phyloP scores from a whole-genome alignment of 108 stramenopile species.

The Cyclotella baltica region DNA sequence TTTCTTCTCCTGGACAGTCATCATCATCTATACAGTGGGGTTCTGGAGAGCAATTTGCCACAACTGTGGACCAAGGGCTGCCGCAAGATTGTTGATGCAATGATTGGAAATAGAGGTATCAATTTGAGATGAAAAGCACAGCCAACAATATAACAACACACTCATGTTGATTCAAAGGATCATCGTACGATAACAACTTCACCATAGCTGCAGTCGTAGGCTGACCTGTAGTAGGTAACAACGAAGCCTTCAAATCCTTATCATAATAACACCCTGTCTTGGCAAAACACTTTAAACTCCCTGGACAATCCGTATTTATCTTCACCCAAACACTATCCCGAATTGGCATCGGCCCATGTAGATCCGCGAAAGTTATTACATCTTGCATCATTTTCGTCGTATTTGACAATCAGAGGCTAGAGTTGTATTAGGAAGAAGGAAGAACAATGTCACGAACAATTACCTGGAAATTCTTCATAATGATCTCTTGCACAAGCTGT shows the following conservation, averaged over 20 bases:
- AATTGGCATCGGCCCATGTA: conserved; percentile 13
- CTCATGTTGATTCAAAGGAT: conserved; percentile 6
- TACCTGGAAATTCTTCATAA: no score
- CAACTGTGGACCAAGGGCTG: background rate
- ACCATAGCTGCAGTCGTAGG: background rate
- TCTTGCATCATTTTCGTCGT: conserved; percentile 6
- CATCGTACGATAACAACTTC: no score
- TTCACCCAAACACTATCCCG: conserved; percentile 9
- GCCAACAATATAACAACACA: background rate
- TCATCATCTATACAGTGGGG: background rate
- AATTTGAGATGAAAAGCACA: background rate
- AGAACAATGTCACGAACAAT: no score
- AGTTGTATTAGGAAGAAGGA: no score
- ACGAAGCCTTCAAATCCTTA: conserved; percentile 13
- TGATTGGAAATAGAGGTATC: background rate
- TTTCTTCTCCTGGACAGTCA: conserved; percentile 6
- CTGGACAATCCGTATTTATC: conserved; percentile 32
- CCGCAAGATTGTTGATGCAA: conserved; percentile 3
- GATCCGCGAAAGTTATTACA: conserved; percentile 19
- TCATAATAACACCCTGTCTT: conserved; percentile 28
- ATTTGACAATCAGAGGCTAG: no score
- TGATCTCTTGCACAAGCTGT: no score
- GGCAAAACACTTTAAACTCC: conserved; percentile 3
- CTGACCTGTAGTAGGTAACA: background rate
- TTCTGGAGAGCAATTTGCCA: background rate